Base-by-base conservation (phyloP, 106 monocot species). In the Platanthera zijinensis region DNA sequence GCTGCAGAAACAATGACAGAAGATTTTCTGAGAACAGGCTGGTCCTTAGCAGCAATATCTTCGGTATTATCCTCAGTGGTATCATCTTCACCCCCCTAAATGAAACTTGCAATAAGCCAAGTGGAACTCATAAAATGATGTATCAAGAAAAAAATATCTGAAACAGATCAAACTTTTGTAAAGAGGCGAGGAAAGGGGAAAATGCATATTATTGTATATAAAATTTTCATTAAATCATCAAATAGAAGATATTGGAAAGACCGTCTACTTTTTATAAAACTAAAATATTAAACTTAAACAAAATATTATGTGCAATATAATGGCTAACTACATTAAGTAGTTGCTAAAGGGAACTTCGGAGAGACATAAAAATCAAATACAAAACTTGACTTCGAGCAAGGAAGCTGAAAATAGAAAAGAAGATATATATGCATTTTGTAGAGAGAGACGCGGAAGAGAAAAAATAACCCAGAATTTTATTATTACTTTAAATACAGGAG, bases 61-160 rank as follows among this genome's bases (percentile, higher is more conserved):
- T 83, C 72, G 10, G 54, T 71, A 4, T 78, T 85, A 57, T 14
- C 72, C 28, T 18, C 76, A 73, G 18, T 70, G 70, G 22, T 80
- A 75, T 85, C 77, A 17, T 80, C 74, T 64, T 89, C 93, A 85
- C 86, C 84, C 70, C 88, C 89, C 89, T 96, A 78, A 61, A 83
- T 63, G 73, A 73, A 39, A 76, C 67, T 70, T 57, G 9, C 5
- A 74, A 53, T 50, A 48, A 66, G 63, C 17, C 10, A 49, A 49
- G 3, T 9, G 51, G 51, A 72, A 22, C 50, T 21, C 2, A 67
- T 21, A 51, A 50, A 19, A 50, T 17, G 10, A 10, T 18, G n/a
- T 21, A 72, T 10, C 14, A 72, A 72, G 7, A 66, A 66, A 67
- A 32, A 46, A 61, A 28, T 8, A 7, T 32, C 11, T 54, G 14